Conservation (phyloP, 2,329 filamentous ascomycete species). For the Aspergillus arachidicola region DNA sequence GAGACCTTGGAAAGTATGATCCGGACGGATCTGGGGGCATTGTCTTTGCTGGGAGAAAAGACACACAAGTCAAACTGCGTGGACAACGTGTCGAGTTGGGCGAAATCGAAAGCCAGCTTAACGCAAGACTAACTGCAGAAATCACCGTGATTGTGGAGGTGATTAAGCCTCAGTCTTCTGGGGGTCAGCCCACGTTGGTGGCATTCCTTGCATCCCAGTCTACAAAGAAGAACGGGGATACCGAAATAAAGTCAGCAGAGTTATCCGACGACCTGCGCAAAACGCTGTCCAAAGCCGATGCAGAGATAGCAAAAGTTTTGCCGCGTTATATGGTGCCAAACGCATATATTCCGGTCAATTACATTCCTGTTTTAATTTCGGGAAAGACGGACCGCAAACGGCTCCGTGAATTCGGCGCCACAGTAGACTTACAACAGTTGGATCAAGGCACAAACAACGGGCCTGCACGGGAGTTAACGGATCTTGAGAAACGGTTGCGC, state of each 20-base stretch:
- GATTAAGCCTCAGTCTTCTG: conserved; percentile 38
- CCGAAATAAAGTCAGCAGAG: conserved; percentile 18
- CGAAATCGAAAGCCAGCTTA: conserved; percentile 43
- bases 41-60: conserved; percentile 42
- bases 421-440: conserved; percentile 35
- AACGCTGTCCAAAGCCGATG: conserved; percentile 24
- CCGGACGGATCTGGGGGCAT: conserved; percentile 41
- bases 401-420: conserved; percentile 37
- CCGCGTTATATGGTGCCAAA: conserved; percentile 41
- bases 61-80: conserved; percentile 45
- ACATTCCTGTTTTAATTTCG: conserved; percentile 47
- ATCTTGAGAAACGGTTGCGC: conserved; percentile 35
- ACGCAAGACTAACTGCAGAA: conserved; percentile 30
- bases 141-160: conserved; percentile 53
- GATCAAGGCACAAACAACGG: conserved; percentile 23
- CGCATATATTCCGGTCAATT: conserved; percentile 46
- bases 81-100: conserved; percentile 49
- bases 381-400: conserved; percentile 49
- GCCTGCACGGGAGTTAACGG: conserved; percentile 30
- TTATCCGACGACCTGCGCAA: conserved; percentile 21
- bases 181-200: conserved; percentile 33
- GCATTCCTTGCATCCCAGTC: conserved; percentile 34
- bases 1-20: conserved; percentile 43
- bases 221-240: conserved; percentile 20
- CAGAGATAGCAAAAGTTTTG: conserved; percentile 29